phyloP scores from a whole-genome alignment of 768 basidiomycete genomes.

The Tulasnella sp. region DNA sequence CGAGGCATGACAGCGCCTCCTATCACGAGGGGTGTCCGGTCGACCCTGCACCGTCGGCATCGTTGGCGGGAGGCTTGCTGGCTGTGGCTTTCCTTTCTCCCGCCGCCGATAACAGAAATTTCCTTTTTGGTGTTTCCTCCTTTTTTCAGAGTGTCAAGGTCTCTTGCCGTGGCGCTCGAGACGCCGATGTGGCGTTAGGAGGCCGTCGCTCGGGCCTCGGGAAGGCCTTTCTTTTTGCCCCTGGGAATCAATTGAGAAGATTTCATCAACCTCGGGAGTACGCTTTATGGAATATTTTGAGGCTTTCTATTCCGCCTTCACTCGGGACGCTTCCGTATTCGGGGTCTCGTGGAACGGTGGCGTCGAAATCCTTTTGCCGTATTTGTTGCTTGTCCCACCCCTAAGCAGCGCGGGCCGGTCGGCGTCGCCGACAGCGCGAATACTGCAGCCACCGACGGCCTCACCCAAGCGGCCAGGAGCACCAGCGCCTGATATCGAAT shows the following conservation, averaged over 20 bases:
- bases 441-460: neutral
- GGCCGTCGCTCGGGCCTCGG: slow-evolving; percentile 29
- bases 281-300: neutral
- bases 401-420: neutral
- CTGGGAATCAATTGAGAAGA: slow-evolving; percentile 63
- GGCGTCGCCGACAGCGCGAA: neutral
- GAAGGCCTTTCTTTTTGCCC: slow-evolving; percentile 37
- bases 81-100: slow-evolving; percentile 15
- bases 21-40: too few species aligned
- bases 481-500: neutral
- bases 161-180: slow-evolving; percentile 32
- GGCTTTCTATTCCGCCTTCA: neutral
- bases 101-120: slow-evolving; percentile 32
- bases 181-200: slow-evolving; percentile 35
- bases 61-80: slow-evolving; percentile 20
- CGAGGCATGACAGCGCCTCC: too few species aligned
- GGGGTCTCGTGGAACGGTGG: slow-evolving; percentile 40
- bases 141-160: slow-evolving; percentile 29
- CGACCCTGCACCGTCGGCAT: too few species aligned
- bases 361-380: neutral
- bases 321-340: slow-evolving; percentile 33
- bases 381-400: neutral
- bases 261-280: slow-evolving; percentile 71
- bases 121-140: slow-evolving; percentile 52
- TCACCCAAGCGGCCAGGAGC: neutral